Evolutionary conservation across 768 basidiomycete genomes (phyloP), one percentile per base, ranked within the genome.

Genomic region (Stropharia rugosoannulata): DNA sequence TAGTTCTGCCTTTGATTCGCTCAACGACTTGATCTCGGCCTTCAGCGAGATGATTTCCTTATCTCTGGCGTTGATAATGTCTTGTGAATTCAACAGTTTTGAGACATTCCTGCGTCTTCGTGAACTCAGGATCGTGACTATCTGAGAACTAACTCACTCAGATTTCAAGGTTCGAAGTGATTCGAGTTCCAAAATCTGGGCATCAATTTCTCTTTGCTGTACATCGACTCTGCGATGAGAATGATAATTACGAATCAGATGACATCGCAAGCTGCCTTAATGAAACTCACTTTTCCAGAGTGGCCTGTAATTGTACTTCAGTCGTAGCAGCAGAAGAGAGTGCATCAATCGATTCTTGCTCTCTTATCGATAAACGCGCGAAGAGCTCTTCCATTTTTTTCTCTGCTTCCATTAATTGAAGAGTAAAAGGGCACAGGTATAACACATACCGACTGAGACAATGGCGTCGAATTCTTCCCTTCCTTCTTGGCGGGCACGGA

Each of bases 1-100:
- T 18, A 70, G 29, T 16, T 70, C 69, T 9, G 63, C 62, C 44
- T 67, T 68, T 3, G 69, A 70, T 27, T 70, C 69, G 29, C 59
- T 53, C 16, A 65, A 13, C 2, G 60, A 55, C 37, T 64, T 63
- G 15, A 63, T 35, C 11, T 69, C 67, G 1, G 56, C 49, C 45
- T 63, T 69, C 10, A 66, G 37, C 0, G 54, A 36, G 4, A 59
- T 36, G 19, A 67, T 56, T 8, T 71, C 70, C 35, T 66, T 66
- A 16, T 71, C 68, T 1, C 63, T 62, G 13, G 58, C 38, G 38
- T 65, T 65, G 48, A 68, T 62, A 7, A 61, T 42, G 15, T 66
- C 64, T 51, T 69, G 68, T 7, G 66, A 44, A 8, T 58, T 56
- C 13, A 66, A 53, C 4, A 67, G 29, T n/a, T 59, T 64, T 8